These are phyloP conservation scores for Neonectria hederae DNA, from an alignment of 2,329 filamentous ascomycete genomes.

Conservation along the genomic window DNA sequence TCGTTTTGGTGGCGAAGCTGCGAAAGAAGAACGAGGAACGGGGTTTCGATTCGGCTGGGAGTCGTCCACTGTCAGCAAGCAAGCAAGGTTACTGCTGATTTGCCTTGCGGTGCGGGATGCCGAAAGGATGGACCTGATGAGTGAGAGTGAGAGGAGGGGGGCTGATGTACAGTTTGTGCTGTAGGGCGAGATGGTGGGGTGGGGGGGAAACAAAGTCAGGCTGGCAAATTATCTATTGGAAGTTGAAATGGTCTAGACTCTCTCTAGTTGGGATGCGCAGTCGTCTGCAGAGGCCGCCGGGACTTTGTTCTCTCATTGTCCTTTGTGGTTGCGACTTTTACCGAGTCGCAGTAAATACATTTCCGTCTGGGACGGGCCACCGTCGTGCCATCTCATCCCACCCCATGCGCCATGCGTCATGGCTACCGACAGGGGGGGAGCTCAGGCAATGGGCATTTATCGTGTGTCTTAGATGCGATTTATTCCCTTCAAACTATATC, in stretches of 20 bases:
- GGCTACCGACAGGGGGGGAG: conserved; percentile 10
- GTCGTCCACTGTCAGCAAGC: conserved; percentile 1
- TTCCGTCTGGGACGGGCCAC: neutral
- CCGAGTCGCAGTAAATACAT: neutral
- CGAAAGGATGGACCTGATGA: neutral
- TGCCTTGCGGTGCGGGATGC: neutral
- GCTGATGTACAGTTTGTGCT: neutral
- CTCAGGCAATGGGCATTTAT: neutral
- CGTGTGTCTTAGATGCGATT: neutral
- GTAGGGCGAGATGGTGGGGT: neutral
- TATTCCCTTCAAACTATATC: neutral
- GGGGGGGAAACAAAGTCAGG: neutral
- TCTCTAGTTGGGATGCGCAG: neutral
- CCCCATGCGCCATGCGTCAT: conserved; percentile 10
- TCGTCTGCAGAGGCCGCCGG: neutral
- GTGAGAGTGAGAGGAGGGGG: neutral
- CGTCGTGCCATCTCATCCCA: conserved; percentile 16
- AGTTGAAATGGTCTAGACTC: neutral
- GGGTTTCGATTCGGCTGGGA: neutral
- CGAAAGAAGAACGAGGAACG: neutral
- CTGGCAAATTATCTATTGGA: neutral
- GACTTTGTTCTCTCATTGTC: neutral
- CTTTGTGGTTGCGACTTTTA: neutral
- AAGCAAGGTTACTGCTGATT: neutral
- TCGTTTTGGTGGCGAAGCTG: neutral